phyloP scores from a whole-genome alignment of 306 rosid species.

The Cucurbita ficifolia region DNA sequence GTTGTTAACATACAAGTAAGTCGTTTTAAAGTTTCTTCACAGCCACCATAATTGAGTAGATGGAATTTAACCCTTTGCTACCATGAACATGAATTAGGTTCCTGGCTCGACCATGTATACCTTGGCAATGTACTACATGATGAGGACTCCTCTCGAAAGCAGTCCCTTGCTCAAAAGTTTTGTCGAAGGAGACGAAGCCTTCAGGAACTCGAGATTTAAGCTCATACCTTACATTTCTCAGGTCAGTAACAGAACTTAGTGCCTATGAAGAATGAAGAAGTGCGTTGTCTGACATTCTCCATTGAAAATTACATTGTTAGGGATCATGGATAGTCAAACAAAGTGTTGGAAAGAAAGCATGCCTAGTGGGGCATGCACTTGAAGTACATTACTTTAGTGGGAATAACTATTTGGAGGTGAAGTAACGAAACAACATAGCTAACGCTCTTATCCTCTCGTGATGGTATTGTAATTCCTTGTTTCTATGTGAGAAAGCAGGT shows the following conservation, averaged over 20 bases:
- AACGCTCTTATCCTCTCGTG: not conserved
- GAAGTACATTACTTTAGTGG: constrained; percentile 51
- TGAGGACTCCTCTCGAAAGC: constrained; percentile 58
- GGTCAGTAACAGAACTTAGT: constrained; percentile 27
- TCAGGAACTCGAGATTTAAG: constrained; percentile 79
- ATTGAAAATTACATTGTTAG: constrained; percentile 21
- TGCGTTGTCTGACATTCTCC: not conserved
- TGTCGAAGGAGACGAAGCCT: constrained; percentile 79
- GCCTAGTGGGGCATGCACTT: constrained; percentile 66
- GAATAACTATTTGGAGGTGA: constrained; percentile 76
- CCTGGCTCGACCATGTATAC: constrained; percentile 53
- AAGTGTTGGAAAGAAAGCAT: constrained; percentile 89
- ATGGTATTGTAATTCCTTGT: constrained; percentile 7
- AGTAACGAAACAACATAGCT: not conserved
- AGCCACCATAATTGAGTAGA: not conserved
- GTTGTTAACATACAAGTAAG: constrained; percentile 69
- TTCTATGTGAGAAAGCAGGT: constrained; percentile 22
- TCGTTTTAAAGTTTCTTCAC: not conserved
- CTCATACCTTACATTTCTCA: constrained; percentile 78
- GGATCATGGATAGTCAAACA: constrained; percentile 98
- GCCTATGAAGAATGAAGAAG: not conserved
- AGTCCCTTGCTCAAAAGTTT: constrained; percentile 44
- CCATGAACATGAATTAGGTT: constrained; percentile 23
- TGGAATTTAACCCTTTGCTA: not conserved
- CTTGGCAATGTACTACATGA: constrained; percentile 63